phyloP scores from a whole-genome alignment of 495 filamentous ascomycete genomes.

The Aspergillus bridgeri region DNA sequence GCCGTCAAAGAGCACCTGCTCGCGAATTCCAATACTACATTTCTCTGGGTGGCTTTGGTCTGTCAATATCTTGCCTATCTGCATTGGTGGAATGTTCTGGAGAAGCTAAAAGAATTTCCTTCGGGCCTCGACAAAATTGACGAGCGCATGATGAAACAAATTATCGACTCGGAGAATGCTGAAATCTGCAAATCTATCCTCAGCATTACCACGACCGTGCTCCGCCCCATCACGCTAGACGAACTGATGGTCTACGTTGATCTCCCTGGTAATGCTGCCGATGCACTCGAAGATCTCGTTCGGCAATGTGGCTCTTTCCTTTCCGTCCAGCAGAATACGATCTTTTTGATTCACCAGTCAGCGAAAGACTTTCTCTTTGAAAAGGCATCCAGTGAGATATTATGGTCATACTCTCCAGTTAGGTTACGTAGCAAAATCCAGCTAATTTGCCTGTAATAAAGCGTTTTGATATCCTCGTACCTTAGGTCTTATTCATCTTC shows the following conservation, averaged over 20 bases:
- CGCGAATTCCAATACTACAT: slow-evolving; percentile 18
- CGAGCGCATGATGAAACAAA: slow-evolving; percentile 15
- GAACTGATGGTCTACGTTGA: slow-evolving; percentile 14
- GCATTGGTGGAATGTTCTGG: not conserved
- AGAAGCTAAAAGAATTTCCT: slow-evolving; percentile 6
- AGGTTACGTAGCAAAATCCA: too few relatives aligned
- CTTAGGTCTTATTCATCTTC: too few relatives aligned
- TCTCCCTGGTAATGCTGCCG: not conserved
- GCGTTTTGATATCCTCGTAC: too few relatives aligned
- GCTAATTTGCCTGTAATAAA: too few relatives aligned
- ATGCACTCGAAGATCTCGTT: slow-evolving; percentile 8
- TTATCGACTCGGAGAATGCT: not conserved
- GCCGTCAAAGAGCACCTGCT: slow-evolving; percentile 9
- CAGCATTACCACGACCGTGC: not conserved
- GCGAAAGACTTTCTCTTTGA: slow-evolving; percentile 33
- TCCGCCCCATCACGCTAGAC: slow-evolving; percentile 10
- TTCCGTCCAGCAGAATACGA: slow-evolving; percentile 17
- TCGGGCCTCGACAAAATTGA: slow-evolving; percentile 13
- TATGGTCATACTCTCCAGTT: too few relatives aligned
- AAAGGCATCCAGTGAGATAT: slow-evolving; percentile 10
- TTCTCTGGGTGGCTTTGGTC: slow-evolving; percentile 35
- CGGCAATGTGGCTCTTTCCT: slow-evolving; percentile 19
- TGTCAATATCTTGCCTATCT: slow-evolving; percentile 14
- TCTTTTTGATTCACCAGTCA: slow-evolving; percentile 42
- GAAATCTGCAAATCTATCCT: not conserved